Conservation (phyloP, 768 basidiomycete genomes). For the Leccinum ochraceum region DNA sequence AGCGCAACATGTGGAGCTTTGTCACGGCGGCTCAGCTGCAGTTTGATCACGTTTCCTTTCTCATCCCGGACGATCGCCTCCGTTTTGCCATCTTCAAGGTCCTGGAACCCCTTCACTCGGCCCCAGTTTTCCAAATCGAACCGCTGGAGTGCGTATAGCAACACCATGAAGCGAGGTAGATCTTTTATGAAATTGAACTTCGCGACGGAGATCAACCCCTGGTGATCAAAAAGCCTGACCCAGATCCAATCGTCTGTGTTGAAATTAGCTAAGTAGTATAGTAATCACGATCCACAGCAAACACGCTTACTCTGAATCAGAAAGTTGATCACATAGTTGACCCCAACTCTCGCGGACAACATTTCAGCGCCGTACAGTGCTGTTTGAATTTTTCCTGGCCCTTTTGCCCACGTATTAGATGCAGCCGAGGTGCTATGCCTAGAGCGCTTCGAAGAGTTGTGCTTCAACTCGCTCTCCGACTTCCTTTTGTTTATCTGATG, state of each 20-base stretch:
- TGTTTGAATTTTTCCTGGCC: not conserved
- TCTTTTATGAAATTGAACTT: not conserved
- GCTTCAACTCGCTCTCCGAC: not conserved
- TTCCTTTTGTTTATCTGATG: not conserved
- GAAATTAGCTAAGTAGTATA: not conserved
- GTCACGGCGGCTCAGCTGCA: not conserved
- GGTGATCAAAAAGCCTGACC: not conserved
- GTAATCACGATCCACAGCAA: not conserved
- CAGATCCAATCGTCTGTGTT: not conserved
- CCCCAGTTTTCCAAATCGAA: not conserved
- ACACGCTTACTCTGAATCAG: not conserved
- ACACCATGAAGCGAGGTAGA: not conserved
- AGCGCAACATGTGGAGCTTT: not conserved
- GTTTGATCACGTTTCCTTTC: not conserved
- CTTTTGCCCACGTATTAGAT: too few species aligned
- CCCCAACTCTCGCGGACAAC: not conserved
- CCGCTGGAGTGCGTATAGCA: not conserved
- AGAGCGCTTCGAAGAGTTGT: not conserved
- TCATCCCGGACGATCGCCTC: not conserved
- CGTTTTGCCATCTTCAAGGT: not conserved
- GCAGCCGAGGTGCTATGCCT: not conserved
- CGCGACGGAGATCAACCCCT: not conserved
- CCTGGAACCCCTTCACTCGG: not conserved
- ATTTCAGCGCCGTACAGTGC: not conserved
- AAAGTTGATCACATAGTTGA: not conserved